Conservation (phyloP, 495 filamentous ascomycete genomes). For the Margaritispora aquatica region DNA sequence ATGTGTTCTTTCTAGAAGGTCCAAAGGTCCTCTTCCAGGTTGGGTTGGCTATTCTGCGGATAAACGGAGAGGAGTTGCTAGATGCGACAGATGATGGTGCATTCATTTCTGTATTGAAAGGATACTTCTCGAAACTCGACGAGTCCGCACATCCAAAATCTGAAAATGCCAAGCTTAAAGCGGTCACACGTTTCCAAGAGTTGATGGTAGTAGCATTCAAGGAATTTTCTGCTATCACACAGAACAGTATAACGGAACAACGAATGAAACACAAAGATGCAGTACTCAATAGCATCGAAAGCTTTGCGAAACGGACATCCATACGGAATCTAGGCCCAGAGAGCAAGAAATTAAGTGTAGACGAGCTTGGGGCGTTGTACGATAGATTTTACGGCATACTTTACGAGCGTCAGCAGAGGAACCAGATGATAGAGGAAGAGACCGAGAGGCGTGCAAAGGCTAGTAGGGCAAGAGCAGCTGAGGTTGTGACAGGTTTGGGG, state of each 20-base stretch:
- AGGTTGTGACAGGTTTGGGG: slow-evolving; percentile 34
- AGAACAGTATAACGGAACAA: slow-evolving; percentile 82
- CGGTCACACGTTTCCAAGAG: slow-evolving; percentile 93
- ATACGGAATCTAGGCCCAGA: slow-evolving; percentile 94
- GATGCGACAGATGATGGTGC: slow-evolving; percentile 93
- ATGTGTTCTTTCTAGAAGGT: slow-evolving; percentile 97
- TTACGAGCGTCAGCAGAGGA: slow-evolving; percentile 83
- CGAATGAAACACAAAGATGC: slow-evolving; percentile 87
- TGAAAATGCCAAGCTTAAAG: slow-evolving; percentile 85
- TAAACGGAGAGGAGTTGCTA: slow-evolving; percentile 95
- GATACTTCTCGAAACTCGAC: slow-evolving; percentile 87
- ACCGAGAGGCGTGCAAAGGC: slow-evolving; percentile 56
- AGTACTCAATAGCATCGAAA: slow-evolving; percentile 91
- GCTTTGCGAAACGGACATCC: slow-evolving; percentile 91
- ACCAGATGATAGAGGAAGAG: slow-evolving; percentile 71
- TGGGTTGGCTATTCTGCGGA: slow-evolving; percentile 89
- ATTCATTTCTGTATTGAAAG: slow-evolving; percentile 93
- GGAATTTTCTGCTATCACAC: slow-evolving; percentile 92
- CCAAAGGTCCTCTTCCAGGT: slow-evolving; percentile 97
- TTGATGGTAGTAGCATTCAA: slow-evolving; percentile 98
- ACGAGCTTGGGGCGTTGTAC: slow-evolving; percentile 84
- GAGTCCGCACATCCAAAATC: slow-evolving; percentile 94
- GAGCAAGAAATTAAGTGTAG: slow-evolving; percentile 77
- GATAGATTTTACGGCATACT: slow-evolving; percentile 87
- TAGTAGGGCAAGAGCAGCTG: slow-evolving; percentile 46